Base-by-base conservation (phyloP, 805 yeast species). In the Blastobotrys terrestris region DNA sequence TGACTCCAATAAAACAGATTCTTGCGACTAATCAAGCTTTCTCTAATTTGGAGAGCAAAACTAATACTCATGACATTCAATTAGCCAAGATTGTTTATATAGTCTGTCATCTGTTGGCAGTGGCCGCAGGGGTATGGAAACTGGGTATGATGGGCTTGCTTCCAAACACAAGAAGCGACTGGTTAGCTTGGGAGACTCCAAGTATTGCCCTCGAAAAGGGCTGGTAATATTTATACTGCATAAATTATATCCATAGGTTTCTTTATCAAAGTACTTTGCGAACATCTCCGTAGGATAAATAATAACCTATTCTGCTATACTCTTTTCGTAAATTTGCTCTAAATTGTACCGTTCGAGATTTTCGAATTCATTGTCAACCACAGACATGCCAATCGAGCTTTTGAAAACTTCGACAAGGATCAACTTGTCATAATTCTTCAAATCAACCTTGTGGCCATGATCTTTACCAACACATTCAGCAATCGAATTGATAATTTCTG, bases 371-470 rank as follows among this genome's bases (percentile, higher is more conserved):
- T 49, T 50, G 52, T 79, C 77, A 1, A 88, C 89, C 3, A 90
- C 92, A 58, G 94, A 76, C 79, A 88, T 82, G 4, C 99, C 99
- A 35, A 94, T 77, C 56, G 87, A 86, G 57, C 81, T 85, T 71
- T 91, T 92, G 71, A 84, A 92, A 64, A 97, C 87, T 66, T 89
- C 96, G 2, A 94, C 85, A 50, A 92, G 64, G 47, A 94, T 79
- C 60, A 94, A 72, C 63, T 84, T 83, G 55, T 91, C 95, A 62
- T 80, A 88, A 11, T 80, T 70, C 62, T 87, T 87, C 66, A 94
- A 76, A 65, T 90, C 95, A 14, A 94, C 95, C 39, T 69, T 72
- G 66, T 89, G 96, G 1, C 83, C 84, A 56, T 79, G 77, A 3
- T 80, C 83, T 46, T 77, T 73, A 0, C 92, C 92, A 0, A 88